Base-by-base conservation (phyloP, 2,329 filamentous ascomycete genomes). In the Diplodia seriata region DNA sequence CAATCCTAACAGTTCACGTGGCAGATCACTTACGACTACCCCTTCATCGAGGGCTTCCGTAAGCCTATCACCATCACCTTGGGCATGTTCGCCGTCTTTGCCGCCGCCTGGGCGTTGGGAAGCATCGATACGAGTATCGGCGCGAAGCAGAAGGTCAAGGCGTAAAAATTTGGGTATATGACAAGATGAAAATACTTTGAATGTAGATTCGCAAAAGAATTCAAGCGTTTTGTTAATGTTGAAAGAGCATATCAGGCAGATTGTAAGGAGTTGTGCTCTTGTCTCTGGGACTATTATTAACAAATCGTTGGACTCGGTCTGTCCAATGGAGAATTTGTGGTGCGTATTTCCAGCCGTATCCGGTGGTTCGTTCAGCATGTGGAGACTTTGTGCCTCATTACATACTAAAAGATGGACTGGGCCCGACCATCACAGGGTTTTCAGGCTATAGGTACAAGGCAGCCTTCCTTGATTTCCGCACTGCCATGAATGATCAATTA, bases 41-140 rank as follows among this genome's bases (percentile, higher is more conserved):
- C 94, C 1, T 85, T 90, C 72, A 76, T 85, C 2, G 90, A 92
- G 33, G 88, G 87, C 49, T 86, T 97, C 74, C 89, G 93, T 75
- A 99, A 99, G 83, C 95, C 95, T 0, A 72, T 97, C 23, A 88
- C 94, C 29, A 87, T 98, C 69, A 92, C 95, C 71, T 82, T 83
- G 38, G 93, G 91, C 73, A 81, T 91, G 70, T 77, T 96, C 71
- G 83, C 85, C n/a, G 81, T 97, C 14, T 97, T 97, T 79, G 84
- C 88, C 50, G 85, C 89, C 1, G 86, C 87, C 5, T 97, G 91
- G 89, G 81, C 89, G 3, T 78, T 97, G 69, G 91, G 93, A 38
- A 90, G 87, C 74, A 83, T 97, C 70, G 90, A 97, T 76, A 86
- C 94, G 55, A 93, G 91, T 77, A 96, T 97, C 80, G 89, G 85